Evolutionary conservation across 2,329 filamentous ascomycete genomes (phyloP).

Genomic region (Pseudogymnoascus sp.): DNA sequence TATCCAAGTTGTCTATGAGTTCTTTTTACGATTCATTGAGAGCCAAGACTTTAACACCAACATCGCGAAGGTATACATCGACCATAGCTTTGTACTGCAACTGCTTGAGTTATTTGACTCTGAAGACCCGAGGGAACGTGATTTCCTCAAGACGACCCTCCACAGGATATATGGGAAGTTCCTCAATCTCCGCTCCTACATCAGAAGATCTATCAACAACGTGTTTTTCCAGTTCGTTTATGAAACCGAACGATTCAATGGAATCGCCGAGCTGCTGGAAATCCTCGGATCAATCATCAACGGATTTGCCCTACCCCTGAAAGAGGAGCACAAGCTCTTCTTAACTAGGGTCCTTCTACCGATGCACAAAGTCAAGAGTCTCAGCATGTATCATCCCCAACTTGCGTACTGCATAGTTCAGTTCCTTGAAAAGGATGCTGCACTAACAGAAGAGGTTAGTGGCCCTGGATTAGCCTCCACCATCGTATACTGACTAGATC

Average conservation of each 20-base stretch:
- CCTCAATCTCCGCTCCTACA: slow-evolving; percentile 93
- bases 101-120: slow-evolving; percentile 97
- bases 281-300: slow-evolving; percentile 99
- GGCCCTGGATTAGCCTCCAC: neutral
- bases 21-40: slow-evolving; percentile 97
- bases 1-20: slow-evolving; percentile 98
- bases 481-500: slow-evolving; percentile 12
- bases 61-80: slow-evolving; percentile 97
- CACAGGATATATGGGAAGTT: slow-evolving; percentile 99
- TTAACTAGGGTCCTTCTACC: slow-evolving; percentile 87
- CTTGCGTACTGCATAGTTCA: slow-evolving; percentile 98
- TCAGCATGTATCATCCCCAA: slow-evolving; percentile 99
- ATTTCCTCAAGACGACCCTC: slow-evolving; percentile 96
- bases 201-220: slow-evolving; percentile 97
- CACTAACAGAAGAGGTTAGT: slow-evolving; percentile 86
- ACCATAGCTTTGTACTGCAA: slow-evolving; percentile 94
- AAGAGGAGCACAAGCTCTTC: slow-evolving; percentile 98
- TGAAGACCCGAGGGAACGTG: slow-evolving; percentile 90
- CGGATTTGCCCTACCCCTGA: slow-evolving; percentile 89
- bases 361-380: slow-evolving; percentile 93
- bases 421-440: slow-evolving; percentile 95
- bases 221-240: slow-evolving; percentile 99
- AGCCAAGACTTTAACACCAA: slow-evolving; percentile 99
- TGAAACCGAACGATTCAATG: slow-evolving; percentile 97
- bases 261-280: slow-evolving; percentile 91